phyloP scores from a whole-genome alignment of 495 filamentous ascomycete genomes.

The Pseudoneurospora amorphoporcata region DNA sequence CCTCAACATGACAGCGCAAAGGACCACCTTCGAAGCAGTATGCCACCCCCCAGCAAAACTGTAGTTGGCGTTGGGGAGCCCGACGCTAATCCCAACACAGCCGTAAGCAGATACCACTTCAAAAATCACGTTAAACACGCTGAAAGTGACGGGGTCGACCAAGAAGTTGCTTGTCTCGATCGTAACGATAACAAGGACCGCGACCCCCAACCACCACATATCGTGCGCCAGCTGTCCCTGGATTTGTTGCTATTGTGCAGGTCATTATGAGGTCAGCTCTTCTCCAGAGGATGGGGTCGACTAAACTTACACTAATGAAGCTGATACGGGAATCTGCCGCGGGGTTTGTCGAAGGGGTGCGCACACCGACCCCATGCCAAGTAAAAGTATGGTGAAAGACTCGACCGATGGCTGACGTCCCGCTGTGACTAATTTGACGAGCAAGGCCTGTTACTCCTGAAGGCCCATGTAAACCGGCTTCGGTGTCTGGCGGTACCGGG shows the following conservation, averaged over 20 bases:
- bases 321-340: conserved; percentile 23
- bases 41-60: conserved; percentile 68
- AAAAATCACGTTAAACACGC: conserved; percentile 78
- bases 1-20: conserved; percentile 67
- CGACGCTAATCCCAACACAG: conserved; percentile 74
- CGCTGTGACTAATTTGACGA: conserved; percentile 11
- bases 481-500: conserved; percentile 1
- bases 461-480: conserved; percentile 10
- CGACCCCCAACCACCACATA: conserved; percentile 73
- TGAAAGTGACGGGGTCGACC: conserved; percentile 55
- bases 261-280: neutral
- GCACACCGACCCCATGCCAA: conserved; percentile 30
- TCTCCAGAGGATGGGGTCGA: neutral
- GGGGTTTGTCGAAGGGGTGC: conserved; percentile 6
- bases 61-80: conserved; percentile 55
- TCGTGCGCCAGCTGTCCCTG: conserved; percentile 78
- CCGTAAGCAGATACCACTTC: conserved; percentile 77
- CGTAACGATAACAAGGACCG: conserved; percentile 62
- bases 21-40: conserved; percentile 59
- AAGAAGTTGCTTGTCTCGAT: conserved; percentile 61
- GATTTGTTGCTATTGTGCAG: conserved; percentile 43
- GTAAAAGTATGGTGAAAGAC: conserved; percentile 22
- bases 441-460: neutral
- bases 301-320: conserved; percentile 31
- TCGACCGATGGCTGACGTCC: conserved; percentile 18